Conservation (phyloP, 2,329 filamentous ascomycete species). For the Chaetomium sp. region DNA sequence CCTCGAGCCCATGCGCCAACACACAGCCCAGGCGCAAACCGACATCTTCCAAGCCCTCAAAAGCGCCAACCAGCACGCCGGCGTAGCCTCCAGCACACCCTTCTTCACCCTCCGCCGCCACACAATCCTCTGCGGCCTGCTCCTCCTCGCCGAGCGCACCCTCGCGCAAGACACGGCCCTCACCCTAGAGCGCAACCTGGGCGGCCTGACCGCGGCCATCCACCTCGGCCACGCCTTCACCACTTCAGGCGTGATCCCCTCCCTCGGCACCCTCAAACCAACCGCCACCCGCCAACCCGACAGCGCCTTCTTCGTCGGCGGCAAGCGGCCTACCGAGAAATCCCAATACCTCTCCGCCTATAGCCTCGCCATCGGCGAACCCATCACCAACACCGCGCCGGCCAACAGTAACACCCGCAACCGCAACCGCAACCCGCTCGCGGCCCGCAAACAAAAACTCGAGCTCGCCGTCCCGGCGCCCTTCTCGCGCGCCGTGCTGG, state of each 20-base stretch:
- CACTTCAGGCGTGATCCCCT: background rate
- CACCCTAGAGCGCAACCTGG: background rate
- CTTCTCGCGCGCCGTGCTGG: background rate
- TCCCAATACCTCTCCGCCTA: background rate
- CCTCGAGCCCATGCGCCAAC: background rate
- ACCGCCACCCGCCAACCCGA: background rate
- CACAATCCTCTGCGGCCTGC: background rate
- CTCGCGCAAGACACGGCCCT: background rate
- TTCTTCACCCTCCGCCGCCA: background rate
- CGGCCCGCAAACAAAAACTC: background rate
- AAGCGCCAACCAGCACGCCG: background rate
- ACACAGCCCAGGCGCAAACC: background rate
- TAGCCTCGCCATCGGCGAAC: background rate
- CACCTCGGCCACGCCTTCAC: background rate
- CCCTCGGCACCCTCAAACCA: background rate
- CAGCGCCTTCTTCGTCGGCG: background rate
- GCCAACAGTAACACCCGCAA: background rate
- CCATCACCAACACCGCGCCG: background rate
- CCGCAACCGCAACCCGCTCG: background rate
- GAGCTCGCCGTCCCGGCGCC: background rate
- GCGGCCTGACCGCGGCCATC: background rate
- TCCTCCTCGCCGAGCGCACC: background rate
- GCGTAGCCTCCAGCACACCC: background rate
- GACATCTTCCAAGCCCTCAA: background rate
- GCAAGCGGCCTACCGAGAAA: background rate